phyloP scores from a whole-genome alignment of 2,329 filamentous ascomycete genomes.

The Fusarium kyushuense region DNA sequence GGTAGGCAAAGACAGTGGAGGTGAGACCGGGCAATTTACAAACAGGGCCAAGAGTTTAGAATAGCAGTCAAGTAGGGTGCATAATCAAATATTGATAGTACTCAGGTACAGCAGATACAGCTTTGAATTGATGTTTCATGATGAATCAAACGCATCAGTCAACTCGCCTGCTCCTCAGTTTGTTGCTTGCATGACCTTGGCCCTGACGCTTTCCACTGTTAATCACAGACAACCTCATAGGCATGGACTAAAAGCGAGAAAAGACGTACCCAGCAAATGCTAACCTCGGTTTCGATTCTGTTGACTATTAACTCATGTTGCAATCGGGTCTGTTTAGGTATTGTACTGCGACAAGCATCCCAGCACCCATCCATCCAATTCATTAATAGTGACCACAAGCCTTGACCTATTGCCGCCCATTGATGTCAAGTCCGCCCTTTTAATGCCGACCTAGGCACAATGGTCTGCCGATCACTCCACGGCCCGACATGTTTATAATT shows the following conservation, averaged over 20 bases:
- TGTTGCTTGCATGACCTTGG: slow-evolving; percentile 21
- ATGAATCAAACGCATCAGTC: slow-evolving; percentile 20
- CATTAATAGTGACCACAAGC: slow-evolving; percentile 23
- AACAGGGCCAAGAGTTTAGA: slow-evolving; percentile 8
- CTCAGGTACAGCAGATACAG: slow-evolving; percentile 5
- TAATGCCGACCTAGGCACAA: slow-evolving; percentile 31
- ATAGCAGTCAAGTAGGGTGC: slow-evolving; percentile 4
- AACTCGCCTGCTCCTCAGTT: slow-evolving; percentile 14
- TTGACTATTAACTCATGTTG: slow-evolving; percentile 4
- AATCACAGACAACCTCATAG: slow-evolving; percentile 10
- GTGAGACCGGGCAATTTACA: slow-evolving; percentile 29
- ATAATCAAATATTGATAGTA: neutral
- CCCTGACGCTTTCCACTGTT: neutral
- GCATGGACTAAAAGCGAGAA: neutral
- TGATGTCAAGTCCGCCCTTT: slow-evolving; percentile 31
- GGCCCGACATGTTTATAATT: slow-evolving; percentile 18
- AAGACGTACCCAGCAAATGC: neutral
- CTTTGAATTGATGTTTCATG: slow-evolving; percentile 33
- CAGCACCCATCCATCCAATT: neutral
- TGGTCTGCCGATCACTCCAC: slow-evolving; percentile 24
- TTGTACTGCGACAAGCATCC: slow-evolving; percentile 4
- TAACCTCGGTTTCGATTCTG: slow-evolving; percentile 13
- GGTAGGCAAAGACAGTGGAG: slow-evolving; percentile 27
- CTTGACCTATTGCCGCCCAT: slow-evolving; percentile 18
- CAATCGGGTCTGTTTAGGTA: slow-evolving; percentile 21